Evolutionary conservation across 768 basidiomycete genomes (phyloP), one percentile per base, ranked within the genome.

Genomic region (Tephrocybe sp.): DNA sequence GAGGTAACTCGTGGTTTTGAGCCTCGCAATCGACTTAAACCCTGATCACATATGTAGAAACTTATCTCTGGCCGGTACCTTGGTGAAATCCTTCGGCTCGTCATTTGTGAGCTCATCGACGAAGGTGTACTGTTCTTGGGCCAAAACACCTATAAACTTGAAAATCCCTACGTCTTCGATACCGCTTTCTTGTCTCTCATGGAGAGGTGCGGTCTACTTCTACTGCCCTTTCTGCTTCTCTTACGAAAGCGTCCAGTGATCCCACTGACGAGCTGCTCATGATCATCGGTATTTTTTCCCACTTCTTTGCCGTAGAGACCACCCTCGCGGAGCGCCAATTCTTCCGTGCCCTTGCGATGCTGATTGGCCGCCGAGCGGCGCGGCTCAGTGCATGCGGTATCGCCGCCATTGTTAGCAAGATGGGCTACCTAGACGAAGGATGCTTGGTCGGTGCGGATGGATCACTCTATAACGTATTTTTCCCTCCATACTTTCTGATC

Each of bases 81-180:
- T 29, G 95, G 95, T 52, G 95, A 99, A 71, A 93, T 98, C 59
- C 78, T 97, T 57, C 86, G 95, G n/a, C 75, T 98, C 23, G 86
- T 97, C 57, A 80, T 99, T 51, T 90, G 86, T 63, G 95, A 99
- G 66, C 83, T 99, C 42, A 93, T 97, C 63, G 94, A 97, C 63
- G 88, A 94, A 57, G 97, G 95, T 68, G 89, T 94, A 16, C 80
- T 99, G 45, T 99, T 99, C 84, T 80, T 97, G 24, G 94, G 97
- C 21, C 95, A 99, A 69, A 92, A 95, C 66, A 97, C 95, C 1
- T 97, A 97, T 80, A 97, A 98, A 75, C 82, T 99, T 31, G 94
- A 98, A 69, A 90, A 80, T 56, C 82, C 93, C 16, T 94, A 94
- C 65, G 85, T 80, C 23, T 85, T 99, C 60, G 95, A 99, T 67